These are phyloP conservation scores for Cnidoscolus chayamansa DNA, from an alignment of 441 rosid species.

Conservation along the genomic window DNA sequence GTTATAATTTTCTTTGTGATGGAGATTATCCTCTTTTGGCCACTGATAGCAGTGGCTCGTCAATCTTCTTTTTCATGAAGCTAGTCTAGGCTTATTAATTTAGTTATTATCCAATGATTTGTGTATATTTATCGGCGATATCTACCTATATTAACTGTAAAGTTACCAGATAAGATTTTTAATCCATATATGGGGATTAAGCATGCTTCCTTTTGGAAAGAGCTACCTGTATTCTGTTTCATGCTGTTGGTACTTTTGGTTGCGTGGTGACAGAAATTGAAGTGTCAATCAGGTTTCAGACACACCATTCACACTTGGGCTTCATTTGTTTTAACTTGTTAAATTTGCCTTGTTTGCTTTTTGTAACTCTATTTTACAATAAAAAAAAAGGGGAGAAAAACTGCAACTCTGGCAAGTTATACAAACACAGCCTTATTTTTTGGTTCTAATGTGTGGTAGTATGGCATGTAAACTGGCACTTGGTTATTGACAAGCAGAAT, in stretches of 20 bases:
- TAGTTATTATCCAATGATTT: conserved; percentile 26
- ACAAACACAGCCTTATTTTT: no score
- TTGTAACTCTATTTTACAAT: no score
- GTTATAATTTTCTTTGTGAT: conserved; percentile 17
- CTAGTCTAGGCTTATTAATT: conserved; percentile 13
- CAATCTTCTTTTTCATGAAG: conserved; percentile 11
- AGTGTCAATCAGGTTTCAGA: not conserved
- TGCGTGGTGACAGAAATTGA: not conserved
- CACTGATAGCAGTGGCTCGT: conserved; percentile 17
- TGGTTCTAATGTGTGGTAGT: no score
- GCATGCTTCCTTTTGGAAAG: conserved; percentile 11
- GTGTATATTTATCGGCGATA: conserved; percentile 30
- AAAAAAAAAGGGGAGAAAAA: no score
- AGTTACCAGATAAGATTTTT: conserved; percentile 20
- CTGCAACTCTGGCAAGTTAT: no score
- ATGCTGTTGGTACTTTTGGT: not conserved
- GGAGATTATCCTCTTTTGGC: conserved; percentile 18
- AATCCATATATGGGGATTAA: conserved; percentile 8
- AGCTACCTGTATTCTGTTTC: not conserved
- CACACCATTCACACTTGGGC: no score
- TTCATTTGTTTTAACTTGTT: no score
- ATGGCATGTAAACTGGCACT: no score
- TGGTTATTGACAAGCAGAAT: no score
- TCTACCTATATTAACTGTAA: conserved; percentile 31
- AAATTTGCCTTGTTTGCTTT: no score